These are phyloP conservation scores for Debaryomyces fabryi DNA, from an alignment of 1,139 yeast species.

Conservation along the genomic window DNA sequence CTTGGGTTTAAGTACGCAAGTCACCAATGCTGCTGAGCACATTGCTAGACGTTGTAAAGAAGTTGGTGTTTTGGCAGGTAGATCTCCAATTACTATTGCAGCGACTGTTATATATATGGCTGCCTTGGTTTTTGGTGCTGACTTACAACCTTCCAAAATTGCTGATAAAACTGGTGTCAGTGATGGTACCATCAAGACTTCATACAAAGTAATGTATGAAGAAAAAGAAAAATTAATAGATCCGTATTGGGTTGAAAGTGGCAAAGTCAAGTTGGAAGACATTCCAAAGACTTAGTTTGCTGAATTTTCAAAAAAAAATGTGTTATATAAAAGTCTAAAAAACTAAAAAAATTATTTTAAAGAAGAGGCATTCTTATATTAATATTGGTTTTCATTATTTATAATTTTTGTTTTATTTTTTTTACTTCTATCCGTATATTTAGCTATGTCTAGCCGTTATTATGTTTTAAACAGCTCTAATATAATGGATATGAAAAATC, in stretches of 20 bases:
- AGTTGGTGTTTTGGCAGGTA: conserved; percentile 92
- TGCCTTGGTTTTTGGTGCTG: conserved; percentile 75
- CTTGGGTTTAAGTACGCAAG: conserved; percentile 80
- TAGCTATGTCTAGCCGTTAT: not conserved
- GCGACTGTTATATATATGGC: conserved; percentile 98
- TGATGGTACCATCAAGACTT: conserved; percentile 95
- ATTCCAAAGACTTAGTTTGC: conserved; percentile 49
- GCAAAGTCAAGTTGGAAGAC: conserved; percentile 64
- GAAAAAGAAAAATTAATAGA: conserved; percentile 74
- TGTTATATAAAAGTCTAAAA: not conserved
- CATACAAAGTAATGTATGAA: conserved; percentile 81
- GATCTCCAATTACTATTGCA: conserved; percentile 96
- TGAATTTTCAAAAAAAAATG: not conserved
- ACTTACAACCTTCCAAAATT: conserved; percentile 71
- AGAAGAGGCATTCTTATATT: not conserved
- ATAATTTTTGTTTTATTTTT: not conserved
- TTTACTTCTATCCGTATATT: not conserved
- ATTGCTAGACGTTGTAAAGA: conserved; percentile 89
- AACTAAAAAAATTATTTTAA: not conserved
- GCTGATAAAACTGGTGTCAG: conserved; percentile 97
- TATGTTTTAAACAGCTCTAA: not conserved
- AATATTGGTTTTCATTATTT: not conserved
- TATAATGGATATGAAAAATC: not conserved
- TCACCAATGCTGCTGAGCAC: conserved; percentile 91
- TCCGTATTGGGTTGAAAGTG: conserved; percentile 76